phyloP scores from a whole-genome alignment of 108 stramenopile species.

The Pseudonitzschia multistriata region DNA sequence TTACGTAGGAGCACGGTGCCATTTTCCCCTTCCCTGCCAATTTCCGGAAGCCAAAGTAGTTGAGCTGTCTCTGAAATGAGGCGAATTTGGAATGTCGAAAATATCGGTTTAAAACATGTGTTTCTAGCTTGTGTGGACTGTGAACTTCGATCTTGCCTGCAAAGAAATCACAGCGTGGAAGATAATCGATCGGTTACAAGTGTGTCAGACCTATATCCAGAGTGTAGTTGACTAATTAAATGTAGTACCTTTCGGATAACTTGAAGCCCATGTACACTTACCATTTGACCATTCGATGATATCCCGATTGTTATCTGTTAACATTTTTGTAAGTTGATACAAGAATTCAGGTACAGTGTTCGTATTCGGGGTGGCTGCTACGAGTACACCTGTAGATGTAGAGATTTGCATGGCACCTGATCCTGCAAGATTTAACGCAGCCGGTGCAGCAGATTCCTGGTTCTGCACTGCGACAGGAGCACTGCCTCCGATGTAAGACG shows the following conservation, averaged over 20 bases:
- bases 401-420: slow-evolving; percentile 12
- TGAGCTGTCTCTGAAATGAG: slow-evolving; percentile 85
- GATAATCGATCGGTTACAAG: not conserved
- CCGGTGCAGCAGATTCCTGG: slow-evolving; percentile 4
- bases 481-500: not conserved
- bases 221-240: no score
- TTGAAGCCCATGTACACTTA: slow-evolving; percentile 11
- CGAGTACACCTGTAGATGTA: slow-evolving; percentile 2
- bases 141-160: slow-evolving; percentile 72
- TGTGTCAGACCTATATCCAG: no score
- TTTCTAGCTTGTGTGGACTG: slow-evolving; percentile 73
- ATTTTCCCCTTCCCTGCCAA: slow-evolving; percentile 92
- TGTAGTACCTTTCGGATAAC: not conserved
- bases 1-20: slow-evolving; percentile 89
- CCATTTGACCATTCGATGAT: slow-evolving; percentile 82
- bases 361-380: slow-evolving; percentile 12
- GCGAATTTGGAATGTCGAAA: slow-evolving; percentile 91
- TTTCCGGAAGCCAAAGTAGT: slow-evolving; percentile 90
- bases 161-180: not conserved
- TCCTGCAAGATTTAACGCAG: not conserved
- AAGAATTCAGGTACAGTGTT: slow-evolving; percentile 71
- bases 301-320: slow-evolving; percentile 78
- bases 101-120: slow-evolving; percentile 67
- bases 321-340: slow-evolving; percentile 86
- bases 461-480: not conserved